Percentiles rank a stretch among this genome's conserved stretches.
phyloP scores from a whole-genome alignment of 2,329 filamentous ascomycete species.

The Venturia carpophila region DNA sequence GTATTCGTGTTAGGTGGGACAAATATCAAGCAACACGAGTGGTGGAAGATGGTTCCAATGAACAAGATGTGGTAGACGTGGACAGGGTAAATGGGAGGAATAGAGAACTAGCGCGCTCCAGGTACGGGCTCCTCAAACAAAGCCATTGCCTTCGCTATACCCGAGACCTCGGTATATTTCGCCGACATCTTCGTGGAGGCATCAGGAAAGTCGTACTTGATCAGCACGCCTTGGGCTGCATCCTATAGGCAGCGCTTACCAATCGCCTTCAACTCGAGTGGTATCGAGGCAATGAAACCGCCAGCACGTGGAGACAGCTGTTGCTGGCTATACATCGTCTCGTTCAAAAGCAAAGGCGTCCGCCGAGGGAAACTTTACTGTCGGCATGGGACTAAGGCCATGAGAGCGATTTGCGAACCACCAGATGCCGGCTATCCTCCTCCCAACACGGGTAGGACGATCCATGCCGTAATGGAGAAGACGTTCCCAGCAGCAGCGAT shows the following conservation, averaged over 20 bases:
- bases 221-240: not conserved
- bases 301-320: not conserved
- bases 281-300: not conserved
- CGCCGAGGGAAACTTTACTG: not conserved
- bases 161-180: not conserved
- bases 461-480: not conserved
- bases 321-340: not conserved
- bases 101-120: not conserved
- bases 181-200: too few species aligned
- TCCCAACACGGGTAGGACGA: not conserved
- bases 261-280: not conserved
- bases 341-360: not conserved
- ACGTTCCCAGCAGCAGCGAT: not conserved
- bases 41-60: not conserved
- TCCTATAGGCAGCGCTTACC: not conserved
- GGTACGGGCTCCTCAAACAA: not conserved
- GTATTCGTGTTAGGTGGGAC: too few species aligned
- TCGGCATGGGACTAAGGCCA: not conserved
- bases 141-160: not conserved
- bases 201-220: not conserved
- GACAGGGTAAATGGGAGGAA: not conserved
- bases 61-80: not conserved
- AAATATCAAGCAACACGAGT: not conserved
- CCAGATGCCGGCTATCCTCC: not conserved
- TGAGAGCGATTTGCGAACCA: not conserved